Evolutionary conservation across 2,329 filamentous ascomycete species (phyloP), one percentile per base, ranked within the genome.

Genomic region (Paracamarosporium sp.): DNA sequence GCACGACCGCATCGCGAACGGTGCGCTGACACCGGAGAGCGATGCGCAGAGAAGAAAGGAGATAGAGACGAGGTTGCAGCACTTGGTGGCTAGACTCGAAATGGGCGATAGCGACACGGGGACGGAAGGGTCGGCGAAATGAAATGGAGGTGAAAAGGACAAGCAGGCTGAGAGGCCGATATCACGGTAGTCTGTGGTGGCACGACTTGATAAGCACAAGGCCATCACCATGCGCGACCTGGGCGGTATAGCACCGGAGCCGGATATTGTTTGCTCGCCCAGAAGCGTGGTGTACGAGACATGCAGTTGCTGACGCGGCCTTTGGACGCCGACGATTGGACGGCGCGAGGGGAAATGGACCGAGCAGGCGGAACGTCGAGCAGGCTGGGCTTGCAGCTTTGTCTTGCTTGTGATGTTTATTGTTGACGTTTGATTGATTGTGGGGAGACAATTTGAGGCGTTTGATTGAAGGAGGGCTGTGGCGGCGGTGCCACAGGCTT

Each of bases 1-100:
- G 1, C 54, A 52, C 25, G 54, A 47, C 25, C 54, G 54, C 30
- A 22, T 56, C 15, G 54, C 48, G 25, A 48, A 31, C 44, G 44
- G 33, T 7, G 15, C 30, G 4, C n/a, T 48, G 28, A 11, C 15
- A 27, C 7, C 50, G 22, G 38, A 45, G 20, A 13, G 22, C 17
- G 33, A 48, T n/a, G 43, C 3, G 6, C 45, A 56, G 12, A 50
- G 24, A 20, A 30, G 20, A 9, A 31, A 24, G 15, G 9, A 45
- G 12, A 48, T 22, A 38, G 41, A 53, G 24, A 30, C 27, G 22
- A 25, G 8, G 9, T 30, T 56, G 40, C 48, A 53, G 52, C 15
- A 24, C 15, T 5, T 48, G 15, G 5, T 48, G 1, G 38, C 15
- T 12, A 22, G 40, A 27, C 27, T 50, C 3, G 25, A 33, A 13